These are phyloP conservation scores for Spathaspora arborariae DNA, from an alignment of 805 yeast species.

Conservation along the genomic window DNA sequence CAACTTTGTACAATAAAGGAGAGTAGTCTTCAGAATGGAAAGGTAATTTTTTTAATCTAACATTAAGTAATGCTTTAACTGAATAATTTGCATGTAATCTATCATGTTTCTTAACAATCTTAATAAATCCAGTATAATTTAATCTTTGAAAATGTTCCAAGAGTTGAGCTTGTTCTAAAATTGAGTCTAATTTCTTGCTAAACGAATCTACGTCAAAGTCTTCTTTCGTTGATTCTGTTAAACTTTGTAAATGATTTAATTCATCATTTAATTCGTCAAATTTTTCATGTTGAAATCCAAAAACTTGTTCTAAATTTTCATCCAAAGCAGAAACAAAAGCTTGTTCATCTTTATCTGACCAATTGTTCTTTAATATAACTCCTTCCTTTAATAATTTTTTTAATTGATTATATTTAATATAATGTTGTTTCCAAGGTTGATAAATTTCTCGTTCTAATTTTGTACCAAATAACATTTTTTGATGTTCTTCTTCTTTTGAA, in stretches of 20 bases:
- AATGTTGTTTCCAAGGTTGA: constrained; percentile 82
- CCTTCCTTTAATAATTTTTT: constrained; percentile 70
- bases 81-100: constrained; percentile 82
- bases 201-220: constrained; percentile 57
- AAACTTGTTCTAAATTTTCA: constrained; percentile 71
- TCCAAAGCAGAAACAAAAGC: constrained; percentile 65
- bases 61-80: constrained; percentile 86
- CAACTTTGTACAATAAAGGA: constrained; percentile 79
- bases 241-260: constrained; percentile 60
- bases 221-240: constrained; percentile 39
- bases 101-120: constrained; percentile 95
- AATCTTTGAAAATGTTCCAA: constrained; percentile 86
- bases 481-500: background rate
- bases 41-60: constrained; percentile 81
- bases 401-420: constrained; percentile 61
- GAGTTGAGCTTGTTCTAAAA: constrained; percentile 73
- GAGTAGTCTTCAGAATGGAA: constrained; percentile 94
- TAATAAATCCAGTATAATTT: constrained; percentile 91
- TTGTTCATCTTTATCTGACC: constrained; percentile 73
- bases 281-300: constrained; percentile 63
- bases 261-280: constrained; percentile 65
- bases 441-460: constrained; percentile 78
- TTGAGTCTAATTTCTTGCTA: constrained; percentile 67
- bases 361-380: constrained; percentile 43
- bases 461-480: constrained; percentile 76